phyloP scores from a whole-genome alignment of 768 basidiomycete species.

The Mycena latifolia region DNA sequence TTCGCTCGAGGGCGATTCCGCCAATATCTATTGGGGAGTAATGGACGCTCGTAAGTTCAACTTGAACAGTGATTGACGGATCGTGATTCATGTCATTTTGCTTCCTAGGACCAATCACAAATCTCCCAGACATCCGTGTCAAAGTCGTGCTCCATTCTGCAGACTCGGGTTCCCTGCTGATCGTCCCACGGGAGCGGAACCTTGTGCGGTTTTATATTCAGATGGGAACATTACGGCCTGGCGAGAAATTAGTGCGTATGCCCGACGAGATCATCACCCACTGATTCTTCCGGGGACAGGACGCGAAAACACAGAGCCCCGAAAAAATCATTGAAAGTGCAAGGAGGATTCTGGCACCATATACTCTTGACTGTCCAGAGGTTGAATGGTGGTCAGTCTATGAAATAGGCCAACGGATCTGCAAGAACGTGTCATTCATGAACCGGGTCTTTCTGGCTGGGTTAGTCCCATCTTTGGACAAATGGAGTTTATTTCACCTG shows the following conservation, averaged over 20 bases:
- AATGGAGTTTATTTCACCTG: background rate
- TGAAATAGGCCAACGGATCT: conserved; percentile 64
- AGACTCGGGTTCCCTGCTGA: conserved; percentile 56
- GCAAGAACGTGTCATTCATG: conserved; percentile 54
- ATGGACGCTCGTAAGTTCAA: conserved; percentile 28
- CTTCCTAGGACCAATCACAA: conserved; percentile 52
- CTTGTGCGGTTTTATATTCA: conserved; percentile 66
- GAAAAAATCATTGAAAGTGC: conserved; percentile 34
- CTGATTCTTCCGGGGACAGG: conserved; percentile 3
- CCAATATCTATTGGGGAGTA: conserved; percentile 50
- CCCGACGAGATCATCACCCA: background rate
- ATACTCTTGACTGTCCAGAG: conserved; percentile 33
- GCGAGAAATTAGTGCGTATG: conserved; percentile 25
- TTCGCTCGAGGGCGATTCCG: conserved; percentile 61
- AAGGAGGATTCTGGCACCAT: conserved; percentile 27
- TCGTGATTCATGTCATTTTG: background rate
- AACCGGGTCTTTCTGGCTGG: conserved; percentile 66
- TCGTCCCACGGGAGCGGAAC: conserved; percentile 64
- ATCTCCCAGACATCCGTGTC: conserved; percentile 65
- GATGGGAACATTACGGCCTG: conserved; percentile 39
- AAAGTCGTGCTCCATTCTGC: conserved; percentile 61
- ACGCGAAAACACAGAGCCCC: conserved; percentile 20
- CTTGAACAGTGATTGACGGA: no score
- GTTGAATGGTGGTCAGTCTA: conserved; percentile 52
- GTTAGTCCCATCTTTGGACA: background rate